Conservation (phyloP, 1,139 yeast species). For the Meyerozyma guilliermondii region DNA sequence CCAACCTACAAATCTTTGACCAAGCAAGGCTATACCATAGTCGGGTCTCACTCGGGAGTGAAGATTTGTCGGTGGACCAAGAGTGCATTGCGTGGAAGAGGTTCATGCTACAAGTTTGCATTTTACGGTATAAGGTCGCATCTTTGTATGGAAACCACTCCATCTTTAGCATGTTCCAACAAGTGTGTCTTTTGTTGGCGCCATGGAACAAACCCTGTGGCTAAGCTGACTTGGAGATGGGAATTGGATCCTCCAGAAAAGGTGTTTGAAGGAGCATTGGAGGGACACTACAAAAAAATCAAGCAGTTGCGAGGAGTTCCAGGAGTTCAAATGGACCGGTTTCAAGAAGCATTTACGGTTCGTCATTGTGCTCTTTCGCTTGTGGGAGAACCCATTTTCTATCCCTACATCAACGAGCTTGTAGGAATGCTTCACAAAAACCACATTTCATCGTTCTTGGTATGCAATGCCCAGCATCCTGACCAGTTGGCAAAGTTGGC, state of each 20-base stretch:
- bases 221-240: constrained; percentile 92
- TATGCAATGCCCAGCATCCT: constrained; percentile 95
- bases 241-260: constrained; percentile 85
- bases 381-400: constrained; percentile 93
- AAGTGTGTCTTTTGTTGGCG: constrained; percentile 98
- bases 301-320: constrained; percentile 96
- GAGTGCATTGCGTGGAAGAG: constrained; percentile 88
- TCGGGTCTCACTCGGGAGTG: constrained; percentile 93
- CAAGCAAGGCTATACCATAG: constrained; percentile 89
- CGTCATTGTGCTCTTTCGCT: constrained; percentile 87
- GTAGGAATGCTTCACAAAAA: constrained; percentile 72
- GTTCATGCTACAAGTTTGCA: constrained; percentile 90
- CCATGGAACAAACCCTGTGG: constrained; percentile 96
- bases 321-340: constrained; percentile 84
- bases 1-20: constrained; percentile 87
- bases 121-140: constrained; percentile 88
- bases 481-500: constrained; percentile 63
- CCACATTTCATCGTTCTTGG: constrained; percentile 80
- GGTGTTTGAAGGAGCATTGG: constrained; percentile 78
- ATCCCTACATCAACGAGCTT: constrained; percentile 85
- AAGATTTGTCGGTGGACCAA: constrained; percentile 96
- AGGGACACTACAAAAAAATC: constrained; percentile 85
- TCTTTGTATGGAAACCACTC: constrained; percentile 94
- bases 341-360: constrained; percentile 84
- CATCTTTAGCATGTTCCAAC: constrained; percentile 88